Conservation (phyloP, 352 stramenopile genomes). For the Phytophthora brassicae region DNA sequence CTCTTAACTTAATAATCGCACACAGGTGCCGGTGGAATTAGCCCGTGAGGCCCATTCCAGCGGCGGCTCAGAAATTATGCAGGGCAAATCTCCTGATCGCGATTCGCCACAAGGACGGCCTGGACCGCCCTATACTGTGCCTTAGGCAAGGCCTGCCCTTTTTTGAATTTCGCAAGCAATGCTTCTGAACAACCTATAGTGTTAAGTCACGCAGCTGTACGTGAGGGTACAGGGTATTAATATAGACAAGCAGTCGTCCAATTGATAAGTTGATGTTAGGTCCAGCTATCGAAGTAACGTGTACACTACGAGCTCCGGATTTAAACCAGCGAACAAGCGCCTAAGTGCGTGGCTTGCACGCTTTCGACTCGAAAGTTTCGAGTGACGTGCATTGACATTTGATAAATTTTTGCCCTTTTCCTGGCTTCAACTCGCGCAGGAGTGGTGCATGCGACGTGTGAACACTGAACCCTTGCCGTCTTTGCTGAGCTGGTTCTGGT, state of each 20-base stretch:
- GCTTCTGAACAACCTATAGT: slow-evolving; percentile 1
- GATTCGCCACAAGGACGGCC: slow-evolving; percentile 60
- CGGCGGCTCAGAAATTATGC: slow-evolving; percentile 66
- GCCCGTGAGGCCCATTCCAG: slow-evolving; percentile 30
- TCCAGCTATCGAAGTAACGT: not conserved
- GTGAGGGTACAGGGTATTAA: too few relatives aligned
- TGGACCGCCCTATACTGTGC: slow-evolving; percentile 19
- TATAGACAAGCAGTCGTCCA: not conserved
- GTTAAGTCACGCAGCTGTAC: slow-evolving; percentile 14
- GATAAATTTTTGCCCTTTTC: too few relatives aligned
- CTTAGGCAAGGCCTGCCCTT: slow-evolving; percentile 45
- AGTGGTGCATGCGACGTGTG: slow-evolving; percentile 1
- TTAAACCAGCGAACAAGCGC: slow-evolving; percentile 3
- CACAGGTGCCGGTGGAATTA: slow-evolving; percentile 39
- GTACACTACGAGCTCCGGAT: slow-evolving; percentile 6
- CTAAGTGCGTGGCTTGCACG: not conserved
- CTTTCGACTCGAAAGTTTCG: too few relatives aligned
- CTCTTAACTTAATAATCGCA: not conserved
- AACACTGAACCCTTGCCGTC: not conserved
- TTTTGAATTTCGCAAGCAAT: slow-evolving; percentile 13
- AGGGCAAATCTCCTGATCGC: slow-evolving; percentile 85
- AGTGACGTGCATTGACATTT: too few relatives aligned
- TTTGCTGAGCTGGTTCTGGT: slow-evolving; percentile 12
- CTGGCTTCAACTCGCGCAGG: not conserved
- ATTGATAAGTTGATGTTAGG: not conserved